These are phyloP conservation scores for Arachis monticola DNA, from an alignment of 331 rosid genomes.

Conservation along the genomic window DNA sequence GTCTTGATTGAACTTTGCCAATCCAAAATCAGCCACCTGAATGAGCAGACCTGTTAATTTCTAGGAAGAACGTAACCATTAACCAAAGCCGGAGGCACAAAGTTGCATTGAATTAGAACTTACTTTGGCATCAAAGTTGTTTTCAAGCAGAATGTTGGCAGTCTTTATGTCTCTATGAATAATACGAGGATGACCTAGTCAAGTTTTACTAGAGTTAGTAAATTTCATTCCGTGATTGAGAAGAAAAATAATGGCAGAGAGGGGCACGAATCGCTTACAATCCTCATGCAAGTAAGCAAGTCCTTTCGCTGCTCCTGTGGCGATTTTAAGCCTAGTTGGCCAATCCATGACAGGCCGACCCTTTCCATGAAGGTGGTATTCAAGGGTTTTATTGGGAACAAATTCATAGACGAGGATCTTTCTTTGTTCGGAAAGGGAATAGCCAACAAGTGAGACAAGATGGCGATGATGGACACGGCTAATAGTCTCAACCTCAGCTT, in stretches of 20 bases:
- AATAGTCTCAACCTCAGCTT: conserved; percentile 71
- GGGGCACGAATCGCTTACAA: conserved; percentile 45
- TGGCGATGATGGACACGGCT: conserved; percentile 88
- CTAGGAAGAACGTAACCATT: neutral
- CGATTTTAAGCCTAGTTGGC: conserved; percentile 65
- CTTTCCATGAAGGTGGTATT: conserved; percentile 68
- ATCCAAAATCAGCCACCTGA: conserved; percentile 84
- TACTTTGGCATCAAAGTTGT: conserved; percentile 75
- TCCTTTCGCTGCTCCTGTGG: conserved; percentile 79
- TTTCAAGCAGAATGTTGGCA: conserved; percentile 69
- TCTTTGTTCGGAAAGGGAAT: conserved; percentile 48
- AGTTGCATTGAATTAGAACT: neutral
- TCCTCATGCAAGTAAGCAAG: conserved; percentile 90
- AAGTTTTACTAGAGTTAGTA: conserved; percentile 19
- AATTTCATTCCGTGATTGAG: neutral
- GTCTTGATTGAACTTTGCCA: conserved; percentile 74
- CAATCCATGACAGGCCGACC: conserved; percentile 62
- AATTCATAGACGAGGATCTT: conserved; percentile 69
- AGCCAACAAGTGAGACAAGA: conserved; percentile 81
- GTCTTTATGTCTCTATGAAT: conserved; percentile 81
- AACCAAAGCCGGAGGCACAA: neutral
- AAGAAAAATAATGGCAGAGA: neutral
- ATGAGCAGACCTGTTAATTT: neutral
- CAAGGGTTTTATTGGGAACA: conserved; percentile 69
- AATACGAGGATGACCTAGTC: conserved; percentile 81